Conservation (phyloP, 257 asterid species). For the Nicotiana undulata region DNA sequence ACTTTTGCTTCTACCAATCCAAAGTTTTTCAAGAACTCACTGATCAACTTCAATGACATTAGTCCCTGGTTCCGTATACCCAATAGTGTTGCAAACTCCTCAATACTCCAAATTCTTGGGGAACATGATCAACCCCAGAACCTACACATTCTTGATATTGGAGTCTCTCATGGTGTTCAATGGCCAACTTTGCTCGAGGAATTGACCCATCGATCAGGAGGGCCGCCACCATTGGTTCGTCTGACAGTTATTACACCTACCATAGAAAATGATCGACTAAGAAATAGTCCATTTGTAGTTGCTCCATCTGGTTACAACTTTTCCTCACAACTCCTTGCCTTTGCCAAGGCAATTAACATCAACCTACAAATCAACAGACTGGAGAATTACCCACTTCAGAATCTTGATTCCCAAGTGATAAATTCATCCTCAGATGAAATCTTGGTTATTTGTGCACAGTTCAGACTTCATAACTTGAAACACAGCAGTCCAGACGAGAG, state of each 20-base stretch:
- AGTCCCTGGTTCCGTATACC: slow-evolving; percentile 86
- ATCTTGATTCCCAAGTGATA: slow-evolving; percentile 45
- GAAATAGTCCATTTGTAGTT: slow-evolving; percentile 36
- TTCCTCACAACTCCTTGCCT: slow-evolving; percentile 50
- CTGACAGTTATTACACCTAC: slow-evolving; percentile 52
- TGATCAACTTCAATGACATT: slow-evolving; percentile 72
- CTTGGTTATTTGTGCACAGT: slow-evolving; percentile 56
- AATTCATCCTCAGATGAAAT: slow-evolving; percentile 49
- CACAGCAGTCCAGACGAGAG: slow-evolving; percentile 58
- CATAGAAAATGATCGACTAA: slow-evolving; percentile 23
- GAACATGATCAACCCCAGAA: slow-evolving; percentile 31
- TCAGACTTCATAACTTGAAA: slow-evolving; percentile 56
- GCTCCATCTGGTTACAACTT: slow-evolving; percentile 51
- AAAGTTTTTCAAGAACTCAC: slow-evolving; percentile 45
- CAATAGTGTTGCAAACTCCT: slow-evolving; percentile 66
- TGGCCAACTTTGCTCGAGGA: slow-evolving; percentile 87
- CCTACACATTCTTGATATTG: slow-evolving; percentile 78
- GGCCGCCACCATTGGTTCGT: slow-evolving; percentile 72
- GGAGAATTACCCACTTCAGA: slow-evolving; percentile 44
- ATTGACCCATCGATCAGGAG: slow-evolving; percentile 57
- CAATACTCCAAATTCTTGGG: slow-evolving; percentile 60
- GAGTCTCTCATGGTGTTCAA: slow-evolving; percentile 85
- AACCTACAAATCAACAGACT: slow-evolving; percentile 66
- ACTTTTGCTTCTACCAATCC: slow-evolving; percentile 50
- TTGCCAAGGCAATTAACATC: slow-evolving; percentile 58